These are phyloP conservation scores for Talaromyces marneffei DNA, from an alignment of 2,329 filamentous ascomycete genomes.

Conservation along the genomic window DNA sequence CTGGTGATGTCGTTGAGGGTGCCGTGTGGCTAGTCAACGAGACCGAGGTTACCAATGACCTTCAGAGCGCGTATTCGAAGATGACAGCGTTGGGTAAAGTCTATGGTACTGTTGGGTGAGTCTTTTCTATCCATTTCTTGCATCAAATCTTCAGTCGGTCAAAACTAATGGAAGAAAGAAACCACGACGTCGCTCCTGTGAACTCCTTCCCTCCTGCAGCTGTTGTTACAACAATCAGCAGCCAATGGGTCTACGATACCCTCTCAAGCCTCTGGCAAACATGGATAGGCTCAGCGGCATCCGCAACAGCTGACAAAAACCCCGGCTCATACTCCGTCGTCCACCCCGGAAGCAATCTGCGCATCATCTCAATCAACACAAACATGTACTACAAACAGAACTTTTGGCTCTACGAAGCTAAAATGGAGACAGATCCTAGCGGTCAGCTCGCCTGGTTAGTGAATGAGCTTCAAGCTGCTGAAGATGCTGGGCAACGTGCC, in stretches of 20 bases:
- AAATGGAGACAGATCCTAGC: conserved; percentile 47
- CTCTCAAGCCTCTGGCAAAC: conserved; percentile 44
- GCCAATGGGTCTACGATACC: conserved; percentile 50
- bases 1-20: conserved; percentile 54
- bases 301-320: conserved; percentile 29
- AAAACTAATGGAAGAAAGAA: conserved; percentile 22
- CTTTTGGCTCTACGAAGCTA: conserved; percentile 50
- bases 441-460: conserved; percentile 51
- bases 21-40: conserved; percentile 35
- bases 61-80: conserved; percentile 44
- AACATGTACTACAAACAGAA: conserved; percentile 54
- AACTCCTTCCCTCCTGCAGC: conserved; percentile 46
- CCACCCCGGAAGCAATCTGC: conserved; percentile 44
- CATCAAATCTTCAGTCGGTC: not conserved
- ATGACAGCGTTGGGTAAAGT: conserved; percentile 44
- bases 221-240: conserved; percentile 34
- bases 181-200: conserved; percentile 50
- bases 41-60: conserved; percentile 28
- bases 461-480: conserved; percentile 48
- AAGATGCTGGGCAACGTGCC: conserved; percentile 48
- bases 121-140: not conserved
- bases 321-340: conserved; percentile 49
- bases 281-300: conserved; percentile 43
- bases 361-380: conserved; percentile 54
- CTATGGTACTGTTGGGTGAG: conserved; percentile 46